Conservation (phyloP, 2,329 filamentous ascomycete species). For the Paracorniculantispora psalliotae region DNA sequence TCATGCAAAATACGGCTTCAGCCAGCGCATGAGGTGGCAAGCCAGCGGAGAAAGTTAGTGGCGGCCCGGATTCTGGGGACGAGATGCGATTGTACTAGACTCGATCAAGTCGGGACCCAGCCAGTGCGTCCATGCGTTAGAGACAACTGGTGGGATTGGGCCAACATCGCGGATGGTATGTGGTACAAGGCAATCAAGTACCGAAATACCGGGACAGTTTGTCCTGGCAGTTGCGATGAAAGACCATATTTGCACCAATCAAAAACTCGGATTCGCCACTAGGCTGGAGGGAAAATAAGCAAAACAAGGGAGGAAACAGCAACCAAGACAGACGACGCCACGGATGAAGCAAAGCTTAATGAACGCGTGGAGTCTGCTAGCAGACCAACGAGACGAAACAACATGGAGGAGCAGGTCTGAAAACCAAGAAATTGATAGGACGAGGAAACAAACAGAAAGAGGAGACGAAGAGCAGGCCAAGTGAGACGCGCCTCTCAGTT, state of each 20-base stretch:
- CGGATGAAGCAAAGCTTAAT: not conserved
- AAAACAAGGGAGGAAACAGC: not conserved
- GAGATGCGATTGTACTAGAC: constrained; percentile 3
- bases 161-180: no score
- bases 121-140: not conserved
- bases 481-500: constrained; percentile 3
- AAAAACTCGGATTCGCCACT: not conserved
- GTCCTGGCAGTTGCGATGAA: not conserved
- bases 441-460: not conserved
- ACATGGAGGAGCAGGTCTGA: not conserved
- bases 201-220: not conserved
- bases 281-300: not conserved
- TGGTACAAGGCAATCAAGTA: not conserved
- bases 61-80: constrained; percentile 1
- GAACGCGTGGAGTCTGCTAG: not conserved
- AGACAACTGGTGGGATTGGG: not conserved
- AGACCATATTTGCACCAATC: not conserved
- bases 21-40: not conserved
- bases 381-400: not conserved
- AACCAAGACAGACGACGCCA: not conserved
- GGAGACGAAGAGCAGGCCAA: not conserved
- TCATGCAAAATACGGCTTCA: not conserved
- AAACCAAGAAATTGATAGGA: not conserved
- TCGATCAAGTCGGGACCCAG: not conserved
- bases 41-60: not conserved